Evolutionary conservation across 1,284 basidiomycete genomes (phyloP), one percentile per base, ranked within the genome.

Genomic region (Porphyrellus sp.): DNA sequence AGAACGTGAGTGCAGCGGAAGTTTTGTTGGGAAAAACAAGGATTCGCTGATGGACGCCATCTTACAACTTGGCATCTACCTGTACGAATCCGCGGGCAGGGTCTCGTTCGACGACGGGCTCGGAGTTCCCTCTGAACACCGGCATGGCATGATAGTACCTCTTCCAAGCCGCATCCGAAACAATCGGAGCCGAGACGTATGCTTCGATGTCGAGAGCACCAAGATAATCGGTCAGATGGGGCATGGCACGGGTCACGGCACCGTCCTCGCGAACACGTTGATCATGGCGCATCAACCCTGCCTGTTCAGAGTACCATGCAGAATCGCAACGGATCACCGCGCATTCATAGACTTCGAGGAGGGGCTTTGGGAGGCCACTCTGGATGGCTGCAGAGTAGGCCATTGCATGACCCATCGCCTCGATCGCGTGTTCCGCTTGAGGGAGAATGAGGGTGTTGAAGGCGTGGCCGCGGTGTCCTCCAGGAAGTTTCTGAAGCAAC

Each of bases 301-400:
- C 75, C 51, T 73, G 62, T 59, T 81, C 80, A 24, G 74, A 70
- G 57, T 79, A 81, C 80, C 80, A 81, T 9, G 75, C 77, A 30
- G 76, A 68, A 54, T 82, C 79, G 54, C 72, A 71, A 28, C 74
- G 71, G 45, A 81, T 74, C 39, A 75, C 72, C 5, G 73, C 72
- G 51, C 71, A 76, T 61, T 79, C 78, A 58, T 79, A 82, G 11
- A 81, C 61, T 51, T 81, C 77, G n/a, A 82, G 68, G 33, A 82
- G 70, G 13, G 72, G 69, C 57, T 70, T 65, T 3, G 78, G 76
- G 39, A 80, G 58, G 3, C 69, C 72, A 11, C 68, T 70, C 51
- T 70, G 64, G 31, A 73, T 45, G n/a, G 71, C 79, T 25, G 72
- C 72, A n/a, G 76, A 73, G 59, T 80, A 80, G 5, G 79, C 78